Base-by-base conservation (phyloP, 2,329 filamentous ascomycete species). In the Chlorencoelia australis region DNA sequence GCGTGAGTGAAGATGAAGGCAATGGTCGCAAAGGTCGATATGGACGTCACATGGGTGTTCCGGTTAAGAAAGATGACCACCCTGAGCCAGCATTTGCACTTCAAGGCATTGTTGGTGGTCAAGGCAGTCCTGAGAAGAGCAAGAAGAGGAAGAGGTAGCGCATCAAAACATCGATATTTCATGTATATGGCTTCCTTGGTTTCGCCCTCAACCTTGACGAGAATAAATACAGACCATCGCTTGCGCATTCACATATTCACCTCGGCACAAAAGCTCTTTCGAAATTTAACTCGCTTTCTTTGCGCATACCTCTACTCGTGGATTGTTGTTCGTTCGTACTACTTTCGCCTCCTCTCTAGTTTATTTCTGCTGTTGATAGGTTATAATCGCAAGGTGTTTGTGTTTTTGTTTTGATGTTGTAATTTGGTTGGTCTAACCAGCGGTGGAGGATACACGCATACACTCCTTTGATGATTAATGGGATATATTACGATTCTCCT, bases 11-110 rank as follows among this genome's bases (percentile, higher is more conserved):
- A 61, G 91, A 98, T 52, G 91, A 98, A 62, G 87, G 87, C 46
- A 96, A 96, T 59, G 91, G 89, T 46, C 82, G 91, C 55, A 96
- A 95, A 62, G 91, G 91, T 45, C 80, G 91, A 40, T 96, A 95
- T 56, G 75, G 75, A 50, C 73, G 75, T 45, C 75, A 80, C 57
- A 80, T 80, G 75, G 75, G 75, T 40, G 75, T 80, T 25, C 73
- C 75, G 35, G 66, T 77, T 52, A 71, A 71, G 56, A 71, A 71
- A 41, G 67, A 72, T 21, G 74, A 78, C 18, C 49, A 65, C n/a
- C 48, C 56, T 17, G 45, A 53, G 20, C 51, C 44, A 19, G 42
- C 42, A 16, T 45, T 55, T 19, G 33, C 58, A 20, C 49, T 56
- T 14, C 51, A 53, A 7, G 47, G 57, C 29, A 35, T 55, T 19